phyloP scores from a whole-genome alignment of 2,329 filamentous ascomycete species.

The Phaeosphaeria sp. region DNA sequence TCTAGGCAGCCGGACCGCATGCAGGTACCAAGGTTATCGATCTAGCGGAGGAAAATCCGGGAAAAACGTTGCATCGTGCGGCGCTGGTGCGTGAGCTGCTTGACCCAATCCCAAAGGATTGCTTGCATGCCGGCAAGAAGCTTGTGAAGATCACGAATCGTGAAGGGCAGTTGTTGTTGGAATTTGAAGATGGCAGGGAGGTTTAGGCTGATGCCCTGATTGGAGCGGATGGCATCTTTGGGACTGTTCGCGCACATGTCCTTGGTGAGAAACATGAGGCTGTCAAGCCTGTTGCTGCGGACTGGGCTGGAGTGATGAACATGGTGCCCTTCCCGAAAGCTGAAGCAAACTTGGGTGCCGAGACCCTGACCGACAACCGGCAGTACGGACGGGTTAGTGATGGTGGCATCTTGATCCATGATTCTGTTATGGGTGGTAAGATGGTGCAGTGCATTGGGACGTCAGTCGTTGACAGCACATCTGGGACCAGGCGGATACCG shows the following conservation, averaged over 20 bases:
- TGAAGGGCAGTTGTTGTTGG: constrained; percentile 46
- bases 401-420: constrained; percentile 20
- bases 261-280: constrained; percentile 15
- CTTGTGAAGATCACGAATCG: constrained; percentile 3
- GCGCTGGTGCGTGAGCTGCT: constrained; percentile 15
- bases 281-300: constrained; percentile 4
- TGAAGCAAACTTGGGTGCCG: constrained; percentile 10
- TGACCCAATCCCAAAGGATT: constrained; percentile 7
- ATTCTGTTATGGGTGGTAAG: constrained; percentile 13
- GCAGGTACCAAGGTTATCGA: constrained; percentile 8
- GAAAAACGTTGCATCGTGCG: constrained; percentile 17
- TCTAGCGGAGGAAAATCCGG: constrained; percentile 12
- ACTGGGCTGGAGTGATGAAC: constrained; percentile 12
- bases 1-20: constrained; percentile 1
- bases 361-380: constrained; percentile 4
- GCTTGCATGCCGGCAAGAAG: constrained; percentile 11
- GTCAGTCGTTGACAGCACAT: constrained; percentile 3
- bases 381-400: constrained; percentile 20
- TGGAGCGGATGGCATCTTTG: constrained; percentile 33
- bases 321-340: constrained; percentile 16
- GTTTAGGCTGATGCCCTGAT: constrained; percentile 32
- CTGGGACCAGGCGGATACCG: constrained; percentile 9
- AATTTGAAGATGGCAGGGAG: constrained; percentile 52
- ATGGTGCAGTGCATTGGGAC: constrained; percentile 15
- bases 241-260: constrained; percentile 12